Base-by-base conservation (phyloP, 768 basidiomycete genomes). In the Fomitopsis pulvina region DNA sequence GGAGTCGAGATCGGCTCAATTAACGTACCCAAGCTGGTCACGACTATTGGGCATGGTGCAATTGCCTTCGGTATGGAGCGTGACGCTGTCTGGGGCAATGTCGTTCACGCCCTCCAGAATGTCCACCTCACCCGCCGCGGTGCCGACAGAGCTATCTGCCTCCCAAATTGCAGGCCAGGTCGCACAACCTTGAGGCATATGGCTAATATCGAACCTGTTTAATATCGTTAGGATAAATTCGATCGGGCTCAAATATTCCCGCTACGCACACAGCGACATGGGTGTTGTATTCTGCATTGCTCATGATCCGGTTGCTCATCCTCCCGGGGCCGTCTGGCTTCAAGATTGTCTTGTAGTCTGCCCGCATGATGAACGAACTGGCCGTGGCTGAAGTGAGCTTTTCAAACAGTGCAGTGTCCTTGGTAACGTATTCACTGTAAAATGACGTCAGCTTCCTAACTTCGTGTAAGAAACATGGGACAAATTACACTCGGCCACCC, bases 401-500 rank as follows among this genome's bases (percentile, higher is more conserved):
- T 30, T 71, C 58, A 18, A 64, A 62, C 26, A 64, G 49, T 0
- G 83, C 82, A 0, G 76, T 78, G 3, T 63, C 58, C 47, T 71
- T 58, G 47, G 49, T 45, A 45, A 77, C 70, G 50, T 76, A 76
- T 29, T 68, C 64, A 34, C 67, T 72, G 30, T 9, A 18, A 16
- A 24, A 16, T 28, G n/a, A n/a, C 27, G 39, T 34, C 32, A 29
- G 11, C 16, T 4, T 14, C 18, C 45, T n/a, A 9, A 43, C 16
- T 26, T 29, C 24, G 32, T 11, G 34, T 39, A 38, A 18, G 21
- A 0, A 7, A 12, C 6, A 29, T 34, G 27, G 22, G 2, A 8
- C 28, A 30, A 50, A 76, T 54, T 60, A 81, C 81, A 83, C 82
- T 34, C 80, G 71, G n/a, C 81, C 81, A 53, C 80, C 68, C 7